Evolutionary conservation across 1,284 basidiomycete species (phyloP), one percentile per base, ranked within the genome.

Genomic region (Cutaneotrichosporon mucoides): DNA sequence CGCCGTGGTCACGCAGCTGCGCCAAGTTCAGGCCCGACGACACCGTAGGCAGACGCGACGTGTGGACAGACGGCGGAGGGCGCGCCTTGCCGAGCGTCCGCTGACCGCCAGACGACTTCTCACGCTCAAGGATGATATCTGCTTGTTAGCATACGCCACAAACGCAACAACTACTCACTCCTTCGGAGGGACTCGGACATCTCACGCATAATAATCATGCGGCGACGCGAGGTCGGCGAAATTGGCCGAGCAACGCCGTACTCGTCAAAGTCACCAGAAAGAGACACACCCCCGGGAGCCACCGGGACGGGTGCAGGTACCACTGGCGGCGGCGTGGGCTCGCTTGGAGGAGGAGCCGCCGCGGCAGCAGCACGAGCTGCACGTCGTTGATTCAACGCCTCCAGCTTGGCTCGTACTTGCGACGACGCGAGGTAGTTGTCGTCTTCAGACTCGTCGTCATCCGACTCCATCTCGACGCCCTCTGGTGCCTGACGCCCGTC

Each of bases 141-240:
- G 24, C 24, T 24, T 2, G 3, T 24, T 24, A 24, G 24, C 24
- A 24, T 3, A 24, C 24, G 24, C 24, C 24, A 24, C 24, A 24
- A 24, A 3, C 24, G 24, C 24, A 2, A 24, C 24, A 24, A 24
- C 24, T 24, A 24, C 24, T 24, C 24, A 24, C 24, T 76, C 49
- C 66, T 60, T 11, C 75, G 55, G 15, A 76, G 59, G 12, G 72
- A 73, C 65, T 74, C 73, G 24, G 71, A 73, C 73, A 76, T 75
- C 54, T 76, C 75, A 48, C 73, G 63, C 65, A 73, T 71, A 56
- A 76, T 76, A 44, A 76, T 76, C 9, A 62, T 64, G 15, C 75
- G 66, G 35, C 75, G 66, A 16, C 68, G 63, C 3, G 72, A 69
- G 1, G 73, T 73, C 9, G 75, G 73, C 4, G 69, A 69, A 53